A percentile compares a stretch with the other conserved stretches of the same genome.
These are phyloP conservation scores for Aphanomyces euteiches DNA, from an alignment of 352 stramenopile species.

Conservation along the genomic window DNA sequence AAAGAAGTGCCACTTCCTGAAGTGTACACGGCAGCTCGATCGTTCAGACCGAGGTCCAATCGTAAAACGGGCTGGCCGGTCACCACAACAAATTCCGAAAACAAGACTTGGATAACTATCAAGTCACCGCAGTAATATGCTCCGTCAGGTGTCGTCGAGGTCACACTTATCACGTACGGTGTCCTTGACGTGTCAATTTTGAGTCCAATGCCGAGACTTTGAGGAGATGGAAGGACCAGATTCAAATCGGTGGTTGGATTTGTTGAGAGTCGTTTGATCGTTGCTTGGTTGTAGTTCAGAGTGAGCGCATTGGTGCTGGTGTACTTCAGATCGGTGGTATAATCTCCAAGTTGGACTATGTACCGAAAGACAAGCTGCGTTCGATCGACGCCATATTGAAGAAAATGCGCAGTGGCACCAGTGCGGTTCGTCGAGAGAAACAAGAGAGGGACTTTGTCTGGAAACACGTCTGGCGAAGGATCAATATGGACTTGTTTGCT, in stretches of 20 bases:
- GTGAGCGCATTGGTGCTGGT: conserved; percentile 52
- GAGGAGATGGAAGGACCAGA: conserved; percentile 51
- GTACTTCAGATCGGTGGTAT: conserved; percentile 53
- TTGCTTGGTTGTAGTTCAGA: conserved; percentile 67
- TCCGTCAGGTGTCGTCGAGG: conserved; percentile 42
- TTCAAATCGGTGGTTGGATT: conserved; percentile 66
- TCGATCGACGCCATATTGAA: conserved; percentile 48
- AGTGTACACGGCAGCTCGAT: conserved; percentile 51
- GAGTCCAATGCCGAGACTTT: conserved; percentile 44
- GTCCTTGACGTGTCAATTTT: conserved; percentile 58
- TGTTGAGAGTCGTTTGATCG: conserved; percentile 79
- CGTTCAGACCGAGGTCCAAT: conserved; percentile 54
- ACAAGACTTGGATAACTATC: conserved; percentile 53
- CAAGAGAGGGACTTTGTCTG: conserved; percentile 66
- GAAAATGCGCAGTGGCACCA: conserved; percentile 53
- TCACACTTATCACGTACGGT: conserved; percentile 54
- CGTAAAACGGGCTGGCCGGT: conserved; percentile 57
- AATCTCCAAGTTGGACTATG: conserved; percentile 53
- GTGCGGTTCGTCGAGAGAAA: conserved; percentile 51
- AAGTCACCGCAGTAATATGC: conserved; percentile 65
- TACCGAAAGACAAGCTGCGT: conserved; percentile 72
- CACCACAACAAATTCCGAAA: conserved; percentile 71
- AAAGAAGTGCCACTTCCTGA: conserved; percentile 49
- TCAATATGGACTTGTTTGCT: conserved; percentile 72
- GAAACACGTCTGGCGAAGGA: conserved; percentile 59